Base-by-base conservation (phyloP, 305 asterid species). In the Fraxinus baroniana region DNA sequence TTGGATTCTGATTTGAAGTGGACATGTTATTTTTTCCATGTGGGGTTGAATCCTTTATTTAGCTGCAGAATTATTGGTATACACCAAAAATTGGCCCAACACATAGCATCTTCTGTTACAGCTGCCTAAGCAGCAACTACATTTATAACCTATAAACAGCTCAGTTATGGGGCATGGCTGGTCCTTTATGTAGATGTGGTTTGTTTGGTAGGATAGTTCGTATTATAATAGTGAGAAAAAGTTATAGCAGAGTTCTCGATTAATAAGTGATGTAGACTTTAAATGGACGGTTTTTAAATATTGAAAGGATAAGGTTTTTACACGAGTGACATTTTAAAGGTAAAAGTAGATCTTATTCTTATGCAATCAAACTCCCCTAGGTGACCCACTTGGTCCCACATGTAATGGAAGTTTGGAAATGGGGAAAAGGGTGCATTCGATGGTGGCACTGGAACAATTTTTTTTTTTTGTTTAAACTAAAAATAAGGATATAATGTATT, bases 1-100 rank as follows among this genome's bases (percentile, higher is more conserved):
- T 87, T 86, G 92, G 92, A 91, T 90, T 92, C 88, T 83, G 90
- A 87, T 88, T 86, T 88, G 91, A 84, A 72, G 52, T 82, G 81
- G 85, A 90, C 92, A 85, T 79, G 80, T 10, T 2, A 44, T 2
- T 80, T 71, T 83, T 64, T 18, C 52, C 33, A n/a, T 73, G 74
- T 44, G 84, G 81, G 76, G 70, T 64, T 85, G 12, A 37, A 1
- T 66, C 46, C 26, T 46, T 75, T 13, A 24, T 75, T 20, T 18
- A 26, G 33, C 32, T 35, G 35, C 55, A 74, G n/a, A 22, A 10
- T 18, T 41, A 74, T 18, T 74, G 33, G 10, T 20, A 74, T 39
- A 24, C 36, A 81, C 78, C 82, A 64, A 44, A 7, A 36, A 0
- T 77, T 71, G 55, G 74, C 37, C 35, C 73, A 52, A 74, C 74